Base-by-base conservation (phyloP, 2,329 filamentous ascomycete species). In the Ophiostoma tasmaniense region DNA sequence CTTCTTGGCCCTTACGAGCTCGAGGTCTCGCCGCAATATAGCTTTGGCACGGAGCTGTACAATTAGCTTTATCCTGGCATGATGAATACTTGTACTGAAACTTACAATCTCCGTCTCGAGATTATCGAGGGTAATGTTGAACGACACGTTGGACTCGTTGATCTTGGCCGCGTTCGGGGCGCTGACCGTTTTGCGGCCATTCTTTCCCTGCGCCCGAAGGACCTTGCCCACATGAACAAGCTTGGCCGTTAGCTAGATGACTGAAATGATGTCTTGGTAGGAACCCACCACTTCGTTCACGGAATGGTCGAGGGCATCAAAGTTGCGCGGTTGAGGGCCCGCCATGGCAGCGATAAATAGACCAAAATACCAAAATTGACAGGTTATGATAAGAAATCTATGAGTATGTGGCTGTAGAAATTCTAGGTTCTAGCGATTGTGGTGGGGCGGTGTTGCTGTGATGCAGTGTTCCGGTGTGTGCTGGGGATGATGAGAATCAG, bases 191-290 rank as follows among this genome's bases (percentile, higher is more conserved):
- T 78, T 80, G 55, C 80, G 77, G 17, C 80, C 79, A 71, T 85
- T 82, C 72, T 80, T 82, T 37, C 78, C 77, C 50, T 81, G 81
- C 1, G 81, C 77, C 66, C 80, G 84, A 14, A 88, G 77, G 22
- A 84, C 83, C 74, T 85, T 88, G 20, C 85, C 85, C 1, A 83
- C 85, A 75, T 87, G 83, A 17, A 88, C 79, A 33, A 88, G 81
- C 86, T 88, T 70, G 72, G 6, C 70, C 42, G 75, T 66, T 22
- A 64, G 64, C 37, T 39, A 14, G 11, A 39, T 14, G 37, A 39
- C 3, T 13, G 14, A 14, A 10, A 39, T 39, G 14, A 39, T 13
- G 11, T 13, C 11, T 14, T 39, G 13, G 28, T 55, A 13, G 28
- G 6, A 25, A 77, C 84, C 76, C 76, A 87, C 85, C 72, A 84